phyloP scores from a whole-genome alignment of 2,329 filamentous ascomycete species.

The Dactylellina haptotyla region DNA sequence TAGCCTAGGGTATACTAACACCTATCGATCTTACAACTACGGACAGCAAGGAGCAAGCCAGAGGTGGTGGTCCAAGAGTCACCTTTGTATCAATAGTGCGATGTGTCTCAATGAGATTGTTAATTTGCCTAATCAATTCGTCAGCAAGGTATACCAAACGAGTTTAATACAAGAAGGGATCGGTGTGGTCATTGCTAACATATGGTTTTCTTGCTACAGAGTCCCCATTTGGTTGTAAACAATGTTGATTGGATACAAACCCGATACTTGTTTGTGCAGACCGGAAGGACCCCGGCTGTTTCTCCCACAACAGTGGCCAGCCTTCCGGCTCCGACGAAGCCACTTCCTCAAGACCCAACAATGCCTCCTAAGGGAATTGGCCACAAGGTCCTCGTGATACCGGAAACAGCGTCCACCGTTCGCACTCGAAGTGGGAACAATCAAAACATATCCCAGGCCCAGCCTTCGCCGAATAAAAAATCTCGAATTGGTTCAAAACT shows the following conservation, averaged over 20 bases:
- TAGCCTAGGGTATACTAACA: conserved; percentile 65
- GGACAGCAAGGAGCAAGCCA: conserved; percentile 45
- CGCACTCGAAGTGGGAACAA: conserved; percentile 43
- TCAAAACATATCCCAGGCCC: conserved; percentile 10
- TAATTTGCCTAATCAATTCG: conserved; percentile 74
- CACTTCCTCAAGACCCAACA: conserved; percentile 60
- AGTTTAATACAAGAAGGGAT: background rate
- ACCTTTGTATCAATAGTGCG: conserved; percentile 69
- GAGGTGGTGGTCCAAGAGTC: conserved; percentile 73
- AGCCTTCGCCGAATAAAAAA: conserved; percentile 36
- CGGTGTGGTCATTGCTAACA: too few relatives aligned
- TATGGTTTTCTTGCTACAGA: conserved; percentile 2
- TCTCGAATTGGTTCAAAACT: conserved; percentile 29
- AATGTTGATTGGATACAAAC: conserved; percentile 84
- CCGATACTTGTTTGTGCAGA: conserved; percentile 78
- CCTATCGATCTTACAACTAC: conserved; percentile 60
- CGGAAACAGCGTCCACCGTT: conserved; percentile 55
- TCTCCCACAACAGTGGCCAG: background rate
- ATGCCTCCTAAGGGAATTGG: conserved; percentile 61
- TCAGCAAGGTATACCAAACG: conserved; percentile 58
- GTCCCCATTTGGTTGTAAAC: conserved; percentile 71
- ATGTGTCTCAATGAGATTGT: conserved; percentile 87
- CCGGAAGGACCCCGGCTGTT: conserved; percentile 4
- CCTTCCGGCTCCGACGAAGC: conserved; percentile 12
- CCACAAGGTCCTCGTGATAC: conserved; percentile 60